A percentile compares a stretch with the other conserved stretches of the same genome.
Conservation (phyloP, 1,284 basidiomycete genomes). For the Microbotryum intermedium region DNA sequence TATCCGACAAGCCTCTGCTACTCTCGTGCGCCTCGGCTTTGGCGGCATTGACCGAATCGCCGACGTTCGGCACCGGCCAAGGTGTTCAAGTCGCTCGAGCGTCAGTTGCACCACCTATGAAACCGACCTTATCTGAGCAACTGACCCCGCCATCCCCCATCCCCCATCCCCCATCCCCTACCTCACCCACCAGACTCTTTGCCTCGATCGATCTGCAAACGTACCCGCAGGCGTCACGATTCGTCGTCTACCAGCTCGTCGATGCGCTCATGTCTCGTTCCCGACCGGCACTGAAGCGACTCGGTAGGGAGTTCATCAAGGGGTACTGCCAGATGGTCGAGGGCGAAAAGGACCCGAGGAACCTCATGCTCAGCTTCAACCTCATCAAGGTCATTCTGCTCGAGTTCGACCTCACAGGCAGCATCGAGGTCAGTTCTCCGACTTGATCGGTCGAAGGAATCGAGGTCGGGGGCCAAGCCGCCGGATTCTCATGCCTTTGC, state of each 20-base stretch:
- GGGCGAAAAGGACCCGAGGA: conserved; percentile 96
- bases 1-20: conserved; percentile 63
- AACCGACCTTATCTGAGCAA: too few species aligned
- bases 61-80: conserved; percentile 62
- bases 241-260: conserved; percentile 70
- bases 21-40: conserved; percentile 66
- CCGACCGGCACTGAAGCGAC: conserved; percentile 54
- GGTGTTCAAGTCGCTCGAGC: conserved; percentile 57
- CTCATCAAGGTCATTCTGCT: conserved; percentile 75
- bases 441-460: neutral
- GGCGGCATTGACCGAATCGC: conserved; percentile 55
- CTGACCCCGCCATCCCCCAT: too few species aligned
- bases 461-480: too few species aligned
- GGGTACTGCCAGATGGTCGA: conserved; percentile 74
- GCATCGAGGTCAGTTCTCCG: conserved; percentile 58
- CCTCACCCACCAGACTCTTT: conserved; percentile 53
- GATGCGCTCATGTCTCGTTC: conserved; percentile 62
- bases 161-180: too few species aligned
- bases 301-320: conserved; percentile 61
- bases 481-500: neutral
- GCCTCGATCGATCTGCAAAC: conserved; percentile 68
- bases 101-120: conserved; percentile 45
- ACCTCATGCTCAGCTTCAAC: conserved; percentile 80
- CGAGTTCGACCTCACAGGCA: conserved; percentile 69
- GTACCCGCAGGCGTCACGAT: conserved; percentile 72